Evolutionary conservation across 306 rosid genomes (phyloP).

Genomic region (Benincasa hispida): DNA sequence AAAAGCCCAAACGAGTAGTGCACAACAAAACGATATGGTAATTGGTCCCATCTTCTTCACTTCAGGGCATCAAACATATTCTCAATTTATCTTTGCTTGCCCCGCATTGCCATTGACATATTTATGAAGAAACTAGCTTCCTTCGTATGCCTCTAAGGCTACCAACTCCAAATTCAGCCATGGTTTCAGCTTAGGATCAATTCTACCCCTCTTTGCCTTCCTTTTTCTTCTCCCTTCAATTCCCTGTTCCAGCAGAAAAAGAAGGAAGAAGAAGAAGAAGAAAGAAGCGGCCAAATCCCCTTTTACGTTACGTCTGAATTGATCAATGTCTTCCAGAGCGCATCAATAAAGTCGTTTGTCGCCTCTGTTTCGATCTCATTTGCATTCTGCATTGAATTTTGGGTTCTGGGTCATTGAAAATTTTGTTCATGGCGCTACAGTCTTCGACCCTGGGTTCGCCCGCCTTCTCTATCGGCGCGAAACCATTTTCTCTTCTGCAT

Average conservation of each 20-base stretch:
- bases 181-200: not conserved
- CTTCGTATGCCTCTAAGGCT: not conserved
- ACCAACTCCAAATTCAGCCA: not conserved
- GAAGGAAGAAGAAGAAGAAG: not conserved
- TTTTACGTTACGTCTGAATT: not conserved
- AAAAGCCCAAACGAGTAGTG: not conserved
- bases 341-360: not conserved
- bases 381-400: conserved; percentile 1
- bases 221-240: not conserved
- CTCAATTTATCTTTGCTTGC: conserved; percentile 1
- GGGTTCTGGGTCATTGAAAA: conserved; percentile 6
- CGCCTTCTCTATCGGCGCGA: conserved; percentile 11
- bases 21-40: not conserved
- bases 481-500: conserved; percentile 16
- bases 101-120: not conserved
- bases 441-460: conserved; percentile 17
- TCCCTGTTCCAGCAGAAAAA: not conserved
- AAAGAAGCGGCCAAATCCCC: not conserved
- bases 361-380: not conserved
- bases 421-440: conserved; percentile 26
- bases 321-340: not conserved
- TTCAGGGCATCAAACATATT: not conserved
- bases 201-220: not conserved
- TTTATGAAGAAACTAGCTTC: not conserved
- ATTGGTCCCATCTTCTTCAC: not conserved